phyloP scores from a whole-genome alignment of 176 grass and related monocot species.

The Carex littledalei region DNA sequence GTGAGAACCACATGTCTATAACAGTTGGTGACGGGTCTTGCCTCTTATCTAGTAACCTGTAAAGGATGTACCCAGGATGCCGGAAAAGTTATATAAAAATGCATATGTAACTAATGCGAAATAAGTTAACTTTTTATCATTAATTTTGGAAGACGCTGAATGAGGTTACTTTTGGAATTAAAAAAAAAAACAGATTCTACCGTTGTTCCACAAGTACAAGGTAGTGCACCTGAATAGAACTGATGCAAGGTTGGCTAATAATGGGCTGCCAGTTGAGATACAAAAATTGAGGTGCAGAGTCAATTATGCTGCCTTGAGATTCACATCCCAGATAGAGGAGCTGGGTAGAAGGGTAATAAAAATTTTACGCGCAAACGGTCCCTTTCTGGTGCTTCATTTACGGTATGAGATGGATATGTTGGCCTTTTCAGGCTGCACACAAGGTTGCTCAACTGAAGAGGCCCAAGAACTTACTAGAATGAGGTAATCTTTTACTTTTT shows the following conservation, averaged over 20 bases:
- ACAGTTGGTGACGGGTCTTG: background rate
- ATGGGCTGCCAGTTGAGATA: conserved; percentile 65
- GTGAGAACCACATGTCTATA: background rate
- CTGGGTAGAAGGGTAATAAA: conserved; percentile 63
- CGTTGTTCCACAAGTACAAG: conserved; percentile 76
- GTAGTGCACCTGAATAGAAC: conserved; percentile 83
- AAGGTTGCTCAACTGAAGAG: conserved; percentile 66
- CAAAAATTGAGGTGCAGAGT: conserved; percentile 82
- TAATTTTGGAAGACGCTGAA: background rate
- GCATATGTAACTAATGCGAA: background rate
- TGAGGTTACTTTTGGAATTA: background rate
- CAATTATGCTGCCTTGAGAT: conserved; percentile 72
- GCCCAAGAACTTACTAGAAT: conserved; percentile 74
- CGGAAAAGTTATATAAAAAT: background rate
- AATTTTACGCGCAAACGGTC: conserved; percentile 62
- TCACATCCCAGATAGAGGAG: conserved; percentile 85
- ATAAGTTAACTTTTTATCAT: background rate
- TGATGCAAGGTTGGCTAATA: conserved; percentile 81
- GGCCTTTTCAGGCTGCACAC: conserved; percentile 91
- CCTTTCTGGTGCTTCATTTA: conserved; percentile 83
- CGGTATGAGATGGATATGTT: conserved; percentile 99
- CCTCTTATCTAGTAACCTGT: background rate
- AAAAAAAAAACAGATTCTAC: conserved; percentile 65
- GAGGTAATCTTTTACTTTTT: conserved; percentile 44
- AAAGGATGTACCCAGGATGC: background rate